Conservation (phyloP, 2,329 filamentous ascomycete genomes). For the Bipolaris bicolor region DNA sequence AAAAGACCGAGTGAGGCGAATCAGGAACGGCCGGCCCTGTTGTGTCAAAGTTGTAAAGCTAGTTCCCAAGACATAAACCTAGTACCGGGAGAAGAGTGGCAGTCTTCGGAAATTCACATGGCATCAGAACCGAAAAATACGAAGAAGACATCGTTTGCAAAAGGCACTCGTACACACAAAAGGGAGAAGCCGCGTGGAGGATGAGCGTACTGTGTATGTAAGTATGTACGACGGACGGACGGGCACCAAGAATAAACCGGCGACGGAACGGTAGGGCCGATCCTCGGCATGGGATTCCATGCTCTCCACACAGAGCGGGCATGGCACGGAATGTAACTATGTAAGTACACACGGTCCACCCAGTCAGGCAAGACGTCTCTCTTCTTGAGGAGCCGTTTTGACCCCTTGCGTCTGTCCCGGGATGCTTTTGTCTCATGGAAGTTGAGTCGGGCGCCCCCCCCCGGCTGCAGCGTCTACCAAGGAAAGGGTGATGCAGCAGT, state of each 20-base stretch:
- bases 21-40: too few relatives aligned
- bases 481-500: background rate
- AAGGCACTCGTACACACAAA: too few relatives aligned
- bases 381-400: background rate
- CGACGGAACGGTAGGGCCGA: slow-evolving; percentile 4
- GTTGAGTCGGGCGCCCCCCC: background rate
- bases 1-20: too few relatives aligned
- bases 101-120: too few relatives aligned
- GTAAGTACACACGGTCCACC: background rate
- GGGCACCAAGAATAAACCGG: background rate
- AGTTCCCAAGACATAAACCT: too few relatives aligned
- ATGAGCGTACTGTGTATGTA: background rate
- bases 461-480: slow-evolving; percentile 2
- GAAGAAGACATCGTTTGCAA: too few relatives aligned
- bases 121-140: too few relatives aligned
- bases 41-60: too few relatives aligned
- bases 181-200: too few relatives aligned
- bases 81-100: too few relatives aligned
- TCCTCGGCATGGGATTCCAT: background rate
- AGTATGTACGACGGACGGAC: background rate
- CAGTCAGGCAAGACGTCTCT: background rate
- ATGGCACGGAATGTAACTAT: background rate
- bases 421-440: background rate
- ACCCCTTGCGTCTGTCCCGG: background rate
- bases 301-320: background rate